Base-by-base conservation (phyloP, 2,329 filamentous ascomycete species). In the Aspergillus sp. region DNA sequence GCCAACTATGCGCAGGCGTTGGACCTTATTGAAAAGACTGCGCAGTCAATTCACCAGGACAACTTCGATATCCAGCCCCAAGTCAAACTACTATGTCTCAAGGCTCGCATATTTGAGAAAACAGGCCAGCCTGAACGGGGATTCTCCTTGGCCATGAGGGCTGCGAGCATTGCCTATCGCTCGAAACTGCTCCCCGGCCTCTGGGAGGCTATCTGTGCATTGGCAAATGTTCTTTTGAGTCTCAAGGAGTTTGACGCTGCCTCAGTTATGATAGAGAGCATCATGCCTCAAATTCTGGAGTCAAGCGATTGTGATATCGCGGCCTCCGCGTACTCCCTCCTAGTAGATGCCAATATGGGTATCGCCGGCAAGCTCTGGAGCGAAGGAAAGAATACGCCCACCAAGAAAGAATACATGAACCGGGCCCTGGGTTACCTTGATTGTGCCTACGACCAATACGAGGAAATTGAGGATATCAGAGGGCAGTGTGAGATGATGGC, bases 301-400 rank as follows among this genome's bases (percentile, higher is more conserved):
- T 85, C 85, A 51, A 85, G 87, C 52, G 84, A 89, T 47, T 78
- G 81, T 1, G 79, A 79, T 47, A 78, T 91, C 14, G 81, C 82
- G 0, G 91, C 87, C 0, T 81, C 79, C 21, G 80, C 91, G 17
- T 93, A 93, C 71, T 83, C 84, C 1, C 74, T 85, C 21, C 82
- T 96, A 3, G 90, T 85, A 0, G 91, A 96, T 70, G 88, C 90
- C 0, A 85, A 88, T 65, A 89, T 96, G 79, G 92, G 92, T 0
- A 75, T 90, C 60, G 91, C 90, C 0, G 90, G 37, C 68, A 78
- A 65, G 59, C 59, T 74, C 71, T 67, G 78, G 63, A 66, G 59
- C 59, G 44, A 67, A 52, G 51, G 59, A 61, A 41, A 67, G 45
- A 53, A 70, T n/a, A 53, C 69, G 3, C 62, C 79, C 5, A 73